Evolutionary conservation across 2,329 filamentous ascomycete genomes (phyloP).

Genomic region (Penicillium sp.): DNA sequence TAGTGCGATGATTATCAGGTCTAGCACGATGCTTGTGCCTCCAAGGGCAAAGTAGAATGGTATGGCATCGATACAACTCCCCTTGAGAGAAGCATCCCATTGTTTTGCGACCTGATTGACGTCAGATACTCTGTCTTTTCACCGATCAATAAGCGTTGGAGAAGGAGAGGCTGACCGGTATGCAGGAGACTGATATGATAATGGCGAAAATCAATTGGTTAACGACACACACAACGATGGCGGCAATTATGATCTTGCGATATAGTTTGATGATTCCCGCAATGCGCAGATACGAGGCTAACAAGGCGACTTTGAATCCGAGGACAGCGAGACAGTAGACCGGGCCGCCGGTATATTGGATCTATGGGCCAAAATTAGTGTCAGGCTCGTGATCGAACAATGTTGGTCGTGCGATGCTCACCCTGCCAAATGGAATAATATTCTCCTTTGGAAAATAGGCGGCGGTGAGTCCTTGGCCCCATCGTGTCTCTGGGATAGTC

Average conservation of each 20-base stretch:
- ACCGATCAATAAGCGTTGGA: background rate
- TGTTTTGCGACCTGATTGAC: slow-evolving; percentile 37
- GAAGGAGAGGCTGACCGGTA: slow-evolving; percentile 21
- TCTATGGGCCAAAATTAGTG: slow-evolving; percentile 10
- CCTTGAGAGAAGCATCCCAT: slow-evolving; percentile 44
- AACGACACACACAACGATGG: slow-evolving; percentile 38
- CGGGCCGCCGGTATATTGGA: slow-evolving; percentile 33
- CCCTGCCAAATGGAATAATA: slow-evolving; percentile 29
- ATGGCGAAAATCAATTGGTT: slow-evolving; percentile 42
- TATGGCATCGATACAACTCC: slow-evolving; percentile 43
- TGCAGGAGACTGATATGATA: slow-evolving; percentile 28
- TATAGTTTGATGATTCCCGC: slow-evolving; percentile 42
- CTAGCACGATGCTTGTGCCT: slow-evolving; percentile 27
- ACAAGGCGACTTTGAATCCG: slow-evolving; percentile 50
- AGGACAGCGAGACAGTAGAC: slow-evolving; percentile 37
- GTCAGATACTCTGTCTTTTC: slow-evolving; percentile 7
- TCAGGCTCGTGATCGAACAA: background rate
- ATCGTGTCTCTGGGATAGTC: slow-evolving; percentile 27
- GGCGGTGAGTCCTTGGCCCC: slow-evolving; percentile 25
- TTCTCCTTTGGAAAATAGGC: slow-evolving; percentile 27
- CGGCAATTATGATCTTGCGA: slow-evolving; percentile 33
- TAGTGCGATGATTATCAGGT: slow-evolving; percentile 27
- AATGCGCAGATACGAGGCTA: slow-evolving; percentile 51
- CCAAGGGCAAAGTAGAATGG: slow-evolving; percentile 47
- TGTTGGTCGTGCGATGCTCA: background rate